Evolutionary conservation across 768 basidiomycete genomes (phyloP), one percentile per base, ranked within the genome.

Genomic region (Macrolepiota fuliginosa): DNA sequence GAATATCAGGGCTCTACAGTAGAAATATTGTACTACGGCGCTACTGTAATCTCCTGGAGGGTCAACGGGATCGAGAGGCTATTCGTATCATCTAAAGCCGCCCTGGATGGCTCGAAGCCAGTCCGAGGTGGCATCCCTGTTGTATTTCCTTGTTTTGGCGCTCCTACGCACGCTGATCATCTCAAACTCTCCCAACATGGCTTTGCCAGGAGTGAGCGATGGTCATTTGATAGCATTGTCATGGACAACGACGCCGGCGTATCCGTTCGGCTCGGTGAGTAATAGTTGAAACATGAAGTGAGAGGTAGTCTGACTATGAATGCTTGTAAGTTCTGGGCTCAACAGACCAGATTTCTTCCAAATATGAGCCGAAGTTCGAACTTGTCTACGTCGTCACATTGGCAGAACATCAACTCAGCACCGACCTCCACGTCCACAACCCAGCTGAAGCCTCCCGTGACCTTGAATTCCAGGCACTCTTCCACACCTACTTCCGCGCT

Each of bases 101-200:
- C 78, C 7, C 76, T 94, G 1, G 93, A 96, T 67, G 92, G 91
- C 1, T 84, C 85, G 39, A 94, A 92, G 74, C 85, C 94, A 1
- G 79, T 84, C 32, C 73, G 83, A 59, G 83, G 83, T 11, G 83
- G 83, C 11, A 83, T 84, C 22, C 83, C 83, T 11, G 70, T 84
- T 39, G 87, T 92, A 46, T 97, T 94, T 72, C 89, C 90, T 46
- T 93, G 91, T 76, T 98, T 98, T 69, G 96, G 96, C 2, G 79
- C 91, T 0, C 92, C 96, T 1, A 82, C 80, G 17, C 89, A 87
- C 72, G 82, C 81, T 27, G 91, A 88, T 53, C 92, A 95, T 72
- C 66, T 72, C 22, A 83, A 82, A 50, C 78, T 99, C 4, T 59
- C 79, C 4, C 95, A 97, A 73, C 97, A 98, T 72, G 97, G 97